These are phyloP conservation scores for Choanephora cucurbitarum DNA, from an alignment of 371 early-diverging fungal genomes.

Conservation along the genomic window DNA sequence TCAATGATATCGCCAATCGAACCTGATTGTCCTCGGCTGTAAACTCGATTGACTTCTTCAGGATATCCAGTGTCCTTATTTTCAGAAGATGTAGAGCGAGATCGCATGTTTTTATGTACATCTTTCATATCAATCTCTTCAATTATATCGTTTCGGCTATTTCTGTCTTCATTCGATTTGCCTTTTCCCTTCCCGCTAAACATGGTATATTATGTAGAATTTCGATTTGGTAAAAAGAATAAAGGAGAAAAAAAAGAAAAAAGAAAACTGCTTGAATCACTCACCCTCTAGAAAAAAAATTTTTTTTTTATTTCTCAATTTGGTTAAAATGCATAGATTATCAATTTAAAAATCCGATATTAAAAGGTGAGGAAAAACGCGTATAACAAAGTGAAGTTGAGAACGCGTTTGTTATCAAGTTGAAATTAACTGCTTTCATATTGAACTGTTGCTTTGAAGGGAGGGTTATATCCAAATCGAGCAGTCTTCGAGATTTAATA, in stretches of 20 bases:
- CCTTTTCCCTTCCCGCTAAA: slow-evolving; percentile 14
- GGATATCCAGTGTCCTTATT: background rate
- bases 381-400: no score
- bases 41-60: slow-evolving; percentile 12
- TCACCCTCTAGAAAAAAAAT: background rate
- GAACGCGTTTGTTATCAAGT: no score
- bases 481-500: no score
- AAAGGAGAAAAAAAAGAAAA: slow-evolving; percentile 1
- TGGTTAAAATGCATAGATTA: slow-evolving; percentile 1
- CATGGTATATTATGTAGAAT: slow-evolving; percentile 9
- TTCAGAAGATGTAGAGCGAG: slow-evolving; percentile 12
- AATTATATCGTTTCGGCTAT: background rate
- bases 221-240: background rate
- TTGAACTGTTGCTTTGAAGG: no score
- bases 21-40: slow-evolving; percentile 15
- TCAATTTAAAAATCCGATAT: no score
- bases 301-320: slow-evolving; percentile 1
- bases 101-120: slow-evolving; percentile 10
- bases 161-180: slow-evolving; percentile 3
- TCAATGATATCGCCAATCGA: slow-evolving; percentile 20
- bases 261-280: no score
- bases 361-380: no score
- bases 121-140: slow-evolving; percentile 25
- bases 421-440: no score
- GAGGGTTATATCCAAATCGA: no score